Evolutionary conservation across 2,329 filamentous ascomycete genomes (phyloP), one percentile per base, ranked within the genome.

Genomic region (Trichoderma sp.): DNA sequence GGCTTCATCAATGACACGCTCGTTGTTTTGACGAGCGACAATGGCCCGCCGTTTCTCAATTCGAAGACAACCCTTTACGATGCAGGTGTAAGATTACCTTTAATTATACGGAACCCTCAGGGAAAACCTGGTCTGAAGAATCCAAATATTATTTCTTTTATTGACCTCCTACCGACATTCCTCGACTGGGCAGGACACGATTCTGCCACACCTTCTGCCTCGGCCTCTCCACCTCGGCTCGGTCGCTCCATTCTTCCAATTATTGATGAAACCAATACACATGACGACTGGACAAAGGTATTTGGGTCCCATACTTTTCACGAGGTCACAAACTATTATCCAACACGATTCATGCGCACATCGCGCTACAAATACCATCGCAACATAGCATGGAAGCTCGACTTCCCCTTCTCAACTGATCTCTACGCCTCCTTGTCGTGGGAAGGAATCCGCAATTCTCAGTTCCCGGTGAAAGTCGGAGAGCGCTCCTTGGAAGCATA

Each of bases 311-410:
- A 68, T 26, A 68, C 65, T 24, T 68, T 68, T 6, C 65, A 68
- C 3, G 65, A 68, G 11, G 53, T 68, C 21, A 68, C 65, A 58
- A 68, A 68, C 15, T 68, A 68, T 24, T 68, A 68, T 18, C 65
- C 65, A 26, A 68, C 65, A 21, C 56, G 65, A 32, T 68, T 68
- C n/a, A 18, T 68, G 53, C 65, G 65, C 34, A 58, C 51, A 7
- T 34, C 34, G 24, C 34, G 65, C 34, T 68, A 68, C 53, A 68
- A 68, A n/a, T 68, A 68, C n/a, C 65, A 68, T 24, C 51, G 65
- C 47, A 68, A 68, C 24, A 68, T 68, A 21, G 65, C 65, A 18
- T 68, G 65, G 65, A 68, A 68, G 53, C 65, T 68, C 7, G 65
- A 68, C 15, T 68, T 68, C 11, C 65, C 65, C 24, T 68, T 68